Evolutionary conservation across 2,329 filamentous ascomycete genomes (phyloP), one percentile per base, ranked within the genome.

Genomic region (Neurospora crassa): DNA sequence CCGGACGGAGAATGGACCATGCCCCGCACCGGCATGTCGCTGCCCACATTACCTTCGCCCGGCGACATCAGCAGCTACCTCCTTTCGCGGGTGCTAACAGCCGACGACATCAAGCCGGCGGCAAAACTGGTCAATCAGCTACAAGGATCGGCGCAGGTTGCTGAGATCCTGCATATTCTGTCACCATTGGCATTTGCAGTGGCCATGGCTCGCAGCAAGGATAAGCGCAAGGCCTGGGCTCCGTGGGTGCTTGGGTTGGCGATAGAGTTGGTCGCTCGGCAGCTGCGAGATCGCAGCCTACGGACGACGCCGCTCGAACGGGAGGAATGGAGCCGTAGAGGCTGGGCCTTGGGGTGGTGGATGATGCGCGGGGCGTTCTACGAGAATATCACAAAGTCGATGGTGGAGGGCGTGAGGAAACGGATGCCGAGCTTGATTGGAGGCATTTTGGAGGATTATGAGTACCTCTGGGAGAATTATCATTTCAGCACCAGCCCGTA

Each of bases 401-500:
- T 95, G 16, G 90, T 95, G 8, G 84, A 84, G 40, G 91, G 90
- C 77, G 86, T 97, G 75, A 90, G 89, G 75, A 91, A 90, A 78
- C 90, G 92, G 69, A 85, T 97, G 80, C 88, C 96, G 67, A 90
- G 92, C 75, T 88, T 99, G 79, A 85, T 97, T 34, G 92, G 90
- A 10, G 93, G 92, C 71, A 91, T 99, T 67, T 82, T 98, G 74
- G 94, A 97, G 79, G 96, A 99, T 80, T 99, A 99, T 79, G 93
- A 97, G 81, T 98, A 96, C 80, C 85, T 99, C 41, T 99, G 96
- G 96, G 94, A 97, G 82, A 94, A 96, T 77, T 98, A 97, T 81
- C 96, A 98, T 82, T 99, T 98, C 81, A 88, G 87, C 79, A 89
- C 87, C 43, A 87, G 85, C 70, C 72, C 76, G 3, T 79, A 73